Conservation (phyloP, 805 yeast species). For the Metschnikowia vanudenii region DNA sequence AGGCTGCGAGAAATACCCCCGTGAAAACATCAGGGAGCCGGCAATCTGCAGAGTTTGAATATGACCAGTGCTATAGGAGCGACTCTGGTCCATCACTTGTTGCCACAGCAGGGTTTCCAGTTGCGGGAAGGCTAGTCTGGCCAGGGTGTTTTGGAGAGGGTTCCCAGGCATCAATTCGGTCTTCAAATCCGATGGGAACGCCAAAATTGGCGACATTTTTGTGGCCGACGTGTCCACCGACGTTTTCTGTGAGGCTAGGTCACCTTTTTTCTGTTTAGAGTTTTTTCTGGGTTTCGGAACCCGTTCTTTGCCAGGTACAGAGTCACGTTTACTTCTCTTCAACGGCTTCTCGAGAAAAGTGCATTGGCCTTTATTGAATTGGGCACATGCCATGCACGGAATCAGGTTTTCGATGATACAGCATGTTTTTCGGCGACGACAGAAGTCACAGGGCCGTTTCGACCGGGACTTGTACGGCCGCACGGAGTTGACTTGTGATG, state of each 20-base stretch:
- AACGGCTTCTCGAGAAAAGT: conserved; percentile 34
- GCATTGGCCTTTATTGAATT: conserved; percentile 29
- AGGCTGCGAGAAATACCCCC: not conserved
- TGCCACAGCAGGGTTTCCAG: conserved; percentile 9
- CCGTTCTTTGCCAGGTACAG: not conserved
- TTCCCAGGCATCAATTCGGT: not conserved
- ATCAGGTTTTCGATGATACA: conserved; percentile 33
- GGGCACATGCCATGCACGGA: conserved; percentile 32
- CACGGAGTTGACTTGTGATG: conserved; percentile 21
- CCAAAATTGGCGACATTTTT: not conserved
- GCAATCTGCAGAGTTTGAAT: not conserved
- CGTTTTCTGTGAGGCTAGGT: not conserved
- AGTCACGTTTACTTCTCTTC: conserved; percentile 59
- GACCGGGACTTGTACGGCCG: conserved; percentile 35
- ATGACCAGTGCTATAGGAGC: conserved; percentile 5
- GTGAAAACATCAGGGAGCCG: not conserved
- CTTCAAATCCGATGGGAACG: not conserved
- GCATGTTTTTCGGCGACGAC: conserved; percentile 35
- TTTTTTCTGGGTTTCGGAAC: not conserved
- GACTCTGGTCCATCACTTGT: conserved; percentile 6
- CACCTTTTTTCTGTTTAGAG: not conserved
- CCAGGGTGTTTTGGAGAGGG: not conserved
- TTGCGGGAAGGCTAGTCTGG: not conserved
- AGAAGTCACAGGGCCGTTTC: conserved; percentile 36
- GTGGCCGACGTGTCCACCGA: not conserved